phyloP scores from a whole-genome alignment of 2,329 filamentous ascomycete species.

The Hirsutella thompsonii region DNA sequence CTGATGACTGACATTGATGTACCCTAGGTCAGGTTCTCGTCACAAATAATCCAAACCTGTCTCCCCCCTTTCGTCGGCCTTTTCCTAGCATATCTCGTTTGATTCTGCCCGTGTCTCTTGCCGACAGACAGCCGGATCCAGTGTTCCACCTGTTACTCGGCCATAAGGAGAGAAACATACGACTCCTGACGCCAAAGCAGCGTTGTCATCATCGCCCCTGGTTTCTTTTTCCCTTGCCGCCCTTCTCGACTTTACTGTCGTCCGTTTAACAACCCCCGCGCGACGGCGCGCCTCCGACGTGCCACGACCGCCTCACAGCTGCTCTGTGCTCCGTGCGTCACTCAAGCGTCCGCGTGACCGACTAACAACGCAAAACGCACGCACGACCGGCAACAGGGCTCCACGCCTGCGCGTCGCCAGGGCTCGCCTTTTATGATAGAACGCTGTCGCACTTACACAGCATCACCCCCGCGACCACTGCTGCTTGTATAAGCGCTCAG shows the following conservation, averaged over 20 bases:
- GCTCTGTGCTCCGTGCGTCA: background rate
- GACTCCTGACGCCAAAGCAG: background rate
- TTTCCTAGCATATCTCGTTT: background rate
- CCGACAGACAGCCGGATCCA: background rate
- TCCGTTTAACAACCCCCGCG: background rate
- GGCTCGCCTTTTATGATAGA: slow-evolving; percentile 2
- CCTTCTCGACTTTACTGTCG: background rate
- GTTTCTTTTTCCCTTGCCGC: background rate
- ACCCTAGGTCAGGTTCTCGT: too few species aligned
- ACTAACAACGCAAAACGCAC: background rate
- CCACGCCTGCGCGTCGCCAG: background rate
- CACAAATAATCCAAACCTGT: background rate
- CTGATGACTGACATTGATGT: too few species aligned
- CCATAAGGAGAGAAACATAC: background rate
- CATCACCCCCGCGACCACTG: slow-evolving; percentile 5
- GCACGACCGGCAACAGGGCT: background rate
- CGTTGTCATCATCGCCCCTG: background rate
- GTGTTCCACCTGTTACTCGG: background rate
- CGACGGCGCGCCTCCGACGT: background rate
- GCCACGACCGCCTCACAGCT: slow-evolving; percentile 1
- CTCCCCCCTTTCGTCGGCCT: background rate
- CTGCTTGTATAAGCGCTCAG: slow-evolving; percentile 8
- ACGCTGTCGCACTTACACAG: slow-evolving; percentile 15
- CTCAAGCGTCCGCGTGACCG: slow-evolving; percentile 1
- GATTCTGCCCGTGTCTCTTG: too few species aligned